Evolutionary conservation across 352 stramenopile species (phyloP).

Genomic region (Phytophthora ramorum): DNA sequence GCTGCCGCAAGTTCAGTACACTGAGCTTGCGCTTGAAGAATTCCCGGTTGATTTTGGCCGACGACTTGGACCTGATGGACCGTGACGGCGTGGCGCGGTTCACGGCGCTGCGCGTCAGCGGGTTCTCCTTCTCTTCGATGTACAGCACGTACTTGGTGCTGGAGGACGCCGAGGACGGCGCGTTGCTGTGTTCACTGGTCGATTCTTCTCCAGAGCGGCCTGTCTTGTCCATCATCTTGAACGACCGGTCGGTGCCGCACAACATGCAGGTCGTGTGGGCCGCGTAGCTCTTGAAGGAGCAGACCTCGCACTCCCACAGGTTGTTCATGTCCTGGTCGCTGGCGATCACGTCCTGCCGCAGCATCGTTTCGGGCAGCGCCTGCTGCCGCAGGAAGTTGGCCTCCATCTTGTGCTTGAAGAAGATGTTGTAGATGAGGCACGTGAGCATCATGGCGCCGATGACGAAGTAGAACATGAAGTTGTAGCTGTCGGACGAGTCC

Average conservation of each 20-base stretch:
- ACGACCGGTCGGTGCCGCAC: constrained; percentile 85
- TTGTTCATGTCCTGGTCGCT: constrained; percentile 88
- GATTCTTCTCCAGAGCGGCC: constrained; percentile 41
- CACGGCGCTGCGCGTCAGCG: constrained; percentile 39
- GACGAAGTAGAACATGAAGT: constrained; percentile 91
- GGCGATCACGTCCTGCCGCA: constrained; percentile 88
- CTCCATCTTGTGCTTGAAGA: constrained; percentile 89
- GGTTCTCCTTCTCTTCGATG: constrained; percentile 66
- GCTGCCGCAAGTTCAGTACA: constrained; percentile 77
- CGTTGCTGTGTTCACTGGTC: constrained; percentile 38
- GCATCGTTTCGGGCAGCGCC: constrained; percentile 81
- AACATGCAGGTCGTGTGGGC: constrained; percentile 89
- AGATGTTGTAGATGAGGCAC: constrained; percentile 90
- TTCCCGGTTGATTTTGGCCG: constrained; percentile 60
- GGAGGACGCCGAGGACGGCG: constrained; percentile 43
- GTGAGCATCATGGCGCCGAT: constrained; percentile 90
- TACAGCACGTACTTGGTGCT: constrained; percentile 78
- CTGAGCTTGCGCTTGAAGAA: constrained; percentile 85
- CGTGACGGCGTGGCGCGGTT: constrained; percentile 25
- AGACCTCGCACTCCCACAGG: constrained; percentile 93
- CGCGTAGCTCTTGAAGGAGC: constrained; percentile 93
- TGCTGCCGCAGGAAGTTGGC: constrained; percentile 74
- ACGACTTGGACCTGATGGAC: constrained; percentile 28
- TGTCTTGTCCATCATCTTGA: constrained; percentile 72
- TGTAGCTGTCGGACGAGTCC: constrained; percentile 74